phyloP scores from a whole-genome alignment of 176 grass and related monocot genomes.

The Rhynchospora breviuscula region DNA sequence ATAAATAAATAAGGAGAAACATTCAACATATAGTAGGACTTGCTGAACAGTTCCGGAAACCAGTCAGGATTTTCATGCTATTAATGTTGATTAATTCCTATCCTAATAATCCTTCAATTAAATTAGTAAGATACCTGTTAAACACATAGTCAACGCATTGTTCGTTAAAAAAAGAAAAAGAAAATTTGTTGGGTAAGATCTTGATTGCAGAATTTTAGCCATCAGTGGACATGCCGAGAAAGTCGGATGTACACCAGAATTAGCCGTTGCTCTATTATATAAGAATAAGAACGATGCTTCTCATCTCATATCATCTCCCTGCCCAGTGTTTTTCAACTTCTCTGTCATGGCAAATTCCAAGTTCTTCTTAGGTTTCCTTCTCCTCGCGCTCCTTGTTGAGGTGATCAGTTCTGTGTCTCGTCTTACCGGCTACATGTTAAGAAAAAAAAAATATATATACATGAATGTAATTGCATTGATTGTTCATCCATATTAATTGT shows the following conservation, averaged over 20 bases:
- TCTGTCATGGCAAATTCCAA: slow-evolving; percentile 14
- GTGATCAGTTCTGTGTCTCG: slow-evolving; percentile 18
- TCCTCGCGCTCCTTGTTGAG: slow-evolving; percentile 45
- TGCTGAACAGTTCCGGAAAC: too few relatives aligned
- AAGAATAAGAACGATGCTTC: neutral
- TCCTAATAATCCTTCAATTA: too few relatives aligned
- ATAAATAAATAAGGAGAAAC: too few relatives aligned
- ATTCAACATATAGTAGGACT: too few relatives aligned
- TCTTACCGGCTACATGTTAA: too few relatives aligned
- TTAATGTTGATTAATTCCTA: too few relatives aligned
- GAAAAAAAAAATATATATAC: too few relatives aligned
- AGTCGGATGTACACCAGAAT: neutral
- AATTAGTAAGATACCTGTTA: too few relatives aligned
- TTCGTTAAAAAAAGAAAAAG: neutral
- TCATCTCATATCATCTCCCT: neutral
- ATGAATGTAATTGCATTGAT: too few relatives aligned
- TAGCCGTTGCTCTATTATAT: neutral
- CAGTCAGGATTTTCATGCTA: too few relatives aligned
- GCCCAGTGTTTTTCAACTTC: neutral
- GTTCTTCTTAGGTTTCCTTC: slow-evolving; percentile 13
- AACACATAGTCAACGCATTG: too few relatives aligned
- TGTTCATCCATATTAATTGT: too few relatives aligned
- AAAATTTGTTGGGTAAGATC: neutral
- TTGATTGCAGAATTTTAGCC: neutral
- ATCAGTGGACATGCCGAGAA: neutral